These are phyloP conservation scores for Hyaloperonospora brassicae DNA, from an alignment of 352 stramenopile species.

Conservation along the genomic window DNA sequence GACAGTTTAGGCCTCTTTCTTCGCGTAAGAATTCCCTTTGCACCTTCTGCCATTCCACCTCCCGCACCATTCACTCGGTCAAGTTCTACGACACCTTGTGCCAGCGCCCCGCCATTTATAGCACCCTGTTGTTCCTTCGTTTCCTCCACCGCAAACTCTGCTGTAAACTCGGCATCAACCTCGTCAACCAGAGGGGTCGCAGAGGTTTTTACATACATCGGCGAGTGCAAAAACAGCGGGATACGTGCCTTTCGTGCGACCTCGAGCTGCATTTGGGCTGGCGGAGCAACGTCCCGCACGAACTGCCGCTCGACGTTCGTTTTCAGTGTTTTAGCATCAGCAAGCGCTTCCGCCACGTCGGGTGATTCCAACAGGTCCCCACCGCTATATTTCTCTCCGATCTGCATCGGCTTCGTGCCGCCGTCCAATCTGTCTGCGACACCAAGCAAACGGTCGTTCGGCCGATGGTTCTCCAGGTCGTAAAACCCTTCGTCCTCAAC, in stretches of 20 bases:
- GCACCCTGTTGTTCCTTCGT: slow-evolving; percentile 4
- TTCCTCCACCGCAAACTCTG: slow-evolving; percentile 17
- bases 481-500: slow-evolving; percentile 37
- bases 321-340: slow-evolving; percentile 44
- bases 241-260: slow-evolving; percentile 77
- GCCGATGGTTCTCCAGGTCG: slow-evolving; percentile 41
- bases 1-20: slow-evolving; percentile 30
- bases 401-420: slow-evolving; percentile 11
- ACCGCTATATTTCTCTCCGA: slow-evolving; percentile 23
- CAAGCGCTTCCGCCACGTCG: slow-evolving; percentile 18
- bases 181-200: slow-evolving; percentile 49
- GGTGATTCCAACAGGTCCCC: slow-evolving; percentile 21
- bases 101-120: slow-evolving; percentile 12
- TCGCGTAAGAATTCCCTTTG: slow-evolving; percentile 7
- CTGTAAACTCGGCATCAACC: slow-evolving; percentile 20
- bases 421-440: slow-evolving; percentile 23
- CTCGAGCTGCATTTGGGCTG: slow-evolving; percentile 82
- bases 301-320: slow-evolving; percentile 61
- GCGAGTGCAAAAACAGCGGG: slow-evolving; percentile 77
- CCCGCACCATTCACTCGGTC: slow-evolving; percentile 1
- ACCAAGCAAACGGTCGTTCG: slow-evolving; percentile 21
- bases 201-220: slow-evolving; percentile 80
- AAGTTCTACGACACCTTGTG: slow-evolving; percentile 6
- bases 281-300: slow-evolving; percentile 57
- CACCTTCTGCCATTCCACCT: slow-evolving; percentile 12